phyloP scores from a whole-genome alignment of 192 early-diverging fungal genomes.

The Glomus cerebriforme region DNA sequence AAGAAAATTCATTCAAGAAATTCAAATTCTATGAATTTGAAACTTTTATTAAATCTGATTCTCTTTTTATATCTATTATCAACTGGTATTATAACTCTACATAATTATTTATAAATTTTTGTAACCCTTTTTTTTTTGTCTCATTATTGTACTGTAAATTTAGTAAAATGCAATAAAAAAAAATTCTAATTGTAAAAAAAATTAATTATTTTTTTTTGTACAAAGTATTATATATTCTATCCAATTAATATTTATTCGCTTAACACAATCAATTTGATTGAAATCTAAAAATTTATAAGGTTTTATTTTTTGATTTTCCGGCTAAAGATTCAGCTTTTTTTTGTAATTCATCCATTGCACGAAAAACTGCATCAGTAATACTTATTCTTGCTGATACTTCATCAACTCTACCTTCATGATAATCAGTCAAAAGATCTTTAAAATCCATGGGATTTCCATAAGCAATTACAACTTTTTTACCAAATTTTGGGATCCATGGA shows the following conservation, averaged over 20 bases:
- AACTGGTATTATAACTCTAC: too few species aligned
- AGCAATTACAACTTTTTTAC: conserved; percentile 59
- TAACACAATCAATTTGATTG: too few species aligned
- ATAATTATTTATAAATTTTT: too few species aligned
- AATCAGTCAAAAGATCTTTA: conserved; percentile 56
- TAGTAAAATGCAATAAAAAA: too few species aligned
- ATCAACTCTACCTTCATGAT: conserved; percentile 50
- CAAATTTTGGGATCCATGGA: conserved; percentile 54
- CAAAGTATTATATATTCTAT: too few species aligned
- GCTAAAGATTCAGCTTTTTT: conserved; percentile 14
- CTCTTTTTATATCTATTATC: neutral
- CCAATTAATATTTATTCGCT: too few species aligned
- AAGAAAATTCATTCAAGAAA: neutral
- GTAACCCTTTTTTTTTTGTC: too few species aligned
- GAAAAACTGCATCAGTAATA: conserved; percentile 56
- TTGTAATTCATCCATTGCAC: conserved; percentile 49
- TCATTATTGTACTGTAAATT: too few species aligned
- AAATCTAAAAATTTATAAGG: neutral
- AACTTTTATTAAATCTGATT: neutral
- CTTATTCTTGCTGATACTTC: conserved; percentile 53
- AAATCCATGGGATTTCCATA: conserved; percentile 80
- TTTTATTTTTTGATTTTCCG: neutral
- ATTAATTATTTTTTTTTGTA: too few species aligned
- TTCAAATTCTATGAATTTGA: neutral
- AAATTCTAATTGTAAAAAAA: too few species aligned